Base-by-base conservation (phyloP, 2,329 filamentous ascomycete species). In the Trichoderma brevicompactum region DNA sequence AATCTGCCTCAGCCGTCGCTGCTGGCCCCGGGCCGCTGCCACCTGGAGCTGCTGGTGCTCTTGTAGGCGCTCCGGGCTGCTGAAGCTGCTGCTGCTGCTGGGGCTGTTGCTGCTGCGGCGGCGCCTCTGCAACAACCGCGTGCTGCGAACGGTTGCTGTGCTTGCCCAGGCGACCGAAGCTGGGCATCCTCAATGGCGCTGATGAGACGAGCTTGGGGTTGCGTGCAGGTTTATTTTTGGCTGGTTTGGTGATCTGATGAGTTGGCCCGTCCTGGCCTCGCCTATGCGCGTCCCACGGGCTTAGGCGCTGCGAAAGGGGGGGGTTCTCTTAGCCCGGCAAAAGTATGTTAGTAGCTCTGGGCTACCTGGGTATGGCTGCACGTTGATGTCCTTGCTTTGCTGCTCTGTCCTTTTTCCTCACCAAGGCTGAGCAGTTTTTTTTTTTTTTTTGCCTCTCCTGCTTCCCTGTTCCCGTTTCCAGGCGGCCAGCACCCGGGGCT, bases 71-170 rank as follows among this genome's bases (percentile, higher is more conserved):
- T 44, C 38, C 58, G 36, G 23, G 7, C 7, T 72, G 71, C 36
- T 72, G 71, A 64, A 64, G 70, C 68, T 73, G 77, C 36, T 72
- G 71, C 65, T 65, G 70, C 68, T 72, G 76, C 68, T 73, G 77
- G 2, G 40, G 70, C 74, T 77, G 65, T n/a, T 50, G 44, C 72
- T 76, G 70, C 74, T 77, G 61, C 23, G 50, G 46, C 34, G 43
- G 76, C 71, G 77, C 74, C 73, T 83, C 83, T 72, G 79, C 77
- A 72, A 79, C 77, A 71, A 85, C 79, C 69, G 81, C 80, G 73
- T 84, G 83, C 78, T 85, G 84, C 74, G 84, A 84, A 72, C 83
- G 82, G 73, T 84, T 84, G 79, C 79, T 81, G 75, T 84, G 81
- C 79, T 79, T 85, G 74, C 81, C 80, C 75, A 85, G 77, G 74